Evolutionary conservation across 192 early-diverging fungal genomes (phyloP).

Genomic region (Thamnidium elegans): DNA sequence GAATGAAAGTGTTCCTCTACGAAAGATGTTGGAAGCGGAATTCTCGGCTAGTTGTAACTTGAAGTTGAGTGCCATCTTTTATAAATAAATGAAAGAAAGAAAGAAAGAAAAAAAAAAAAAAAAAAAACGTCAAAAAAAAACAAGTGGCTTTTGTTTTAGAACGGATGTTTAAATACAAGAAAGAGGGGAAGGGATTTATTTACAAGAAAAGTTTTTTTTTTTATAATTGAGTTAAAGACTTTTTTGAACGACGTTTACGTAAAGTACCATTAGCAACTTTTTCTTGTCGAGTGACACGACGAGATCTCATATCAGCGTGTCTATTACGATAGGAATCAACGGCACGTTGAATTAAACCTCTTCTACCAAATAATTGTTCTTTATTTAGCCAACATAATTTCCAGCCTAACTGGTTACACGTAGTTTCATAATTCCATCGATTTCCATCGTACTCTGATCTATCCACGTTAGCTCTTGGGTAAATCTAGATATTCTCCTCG

Average conservation of each 20-base stretch:
- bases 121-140: conserved; percentile 6
- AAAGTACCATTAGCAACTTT: conserved; percentile 59
- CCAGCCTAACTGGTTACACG: conserved; percentile 73
- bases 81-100: conserved; percentile 5
- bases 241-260: conserved; percentile 37
- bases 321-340: conserved; percentile 70
- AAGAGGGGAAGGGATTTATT: neutral
- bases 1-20: conserved; percentile 33
- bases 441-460: conserved; percentile 58
- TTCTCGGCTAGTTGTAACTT: conserved; percentile 9
- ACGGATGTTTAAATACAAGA: too few relatives aligned
- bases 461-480: conserved; percentile 62
- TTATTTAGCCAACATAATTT: conserved; percentile 66
- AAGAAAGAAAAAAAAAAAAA: neutral
- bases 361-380: conserved; percentile 53
- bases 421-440: conserved; percentile 76
- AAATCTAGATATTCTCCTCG: conserved; percentile 45
- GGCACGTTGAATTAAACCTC: conserved; percentile 74
- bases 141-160: neutral
- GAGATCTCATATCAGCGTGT: conserved; percentile 57
- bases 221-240: neutral
- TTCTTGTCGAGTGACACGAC: conserved; percentile 68
- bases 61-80: conserved; percentile 23
- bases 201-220: conserved; percentile 1
- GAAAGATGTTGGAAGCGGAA: neutral